Evolutionary conservation across 1,139 yeast genomes (phyloP).

Genomic region (Sugiyamaella grinbergsii): DNA sequence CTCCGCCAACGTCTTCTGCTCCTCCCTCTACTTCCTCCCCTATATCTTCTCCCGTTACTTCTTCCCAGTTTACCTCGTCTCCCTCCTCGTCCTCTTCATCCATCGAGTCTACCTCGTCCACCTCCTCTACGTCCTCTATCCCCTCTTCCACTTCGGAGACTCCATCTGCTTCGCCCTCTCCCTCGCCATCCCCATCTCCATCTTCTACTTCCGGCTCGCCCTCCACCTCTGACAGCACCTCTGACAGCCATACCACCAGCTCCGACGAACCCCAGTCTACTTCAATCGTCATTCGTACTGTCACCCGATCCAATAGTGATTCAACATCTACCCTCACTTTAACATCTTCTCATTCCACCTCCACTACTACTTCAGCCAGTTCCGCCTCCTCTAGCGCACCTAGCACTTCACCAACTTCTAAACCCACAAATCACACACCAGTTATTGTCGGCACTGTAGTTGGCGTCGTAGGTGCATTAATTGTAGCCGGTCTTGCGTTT

Average conservation of each 20-base stretch:
- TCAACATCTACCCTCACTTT: slow-evolving; percentile 9
- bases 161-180: slow-evolving; percentile 10
- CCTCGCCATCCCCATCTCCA: slow-evolving; percentile 7
- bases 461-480: slow-evolving; percentile 40
- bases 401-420: slow-evolving; percentile 29
- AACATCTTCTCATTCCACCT: slow-evolving; percentile 15
- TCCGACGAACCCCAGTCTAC: slow-evolving; percentile 5
- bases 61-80: slow-evolving; percentile 20
- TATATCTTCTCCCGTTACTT: slow-evolving; percentile 15
- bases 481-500: slow-evolving; percentile 36
- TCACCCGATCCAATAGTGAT: slow-evolving; percentile 8
- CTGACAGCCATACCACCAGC: background rate
- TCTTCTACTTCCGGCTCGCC: background rate
- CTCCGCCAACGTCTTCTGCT: slow-evolving; percentile 1
- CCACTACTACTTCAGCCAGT: slow-evolving; percentile 17
- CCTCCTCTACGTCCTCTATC: slow-evolving; percentile 15
- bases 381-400: slow-evolving; percentile 22
- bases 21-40: background rate
- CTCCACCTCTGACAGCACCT: slow-evolving; percentile 1
- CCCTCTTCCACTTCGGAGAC: slow-evolving; percentile 19
- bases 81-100: slow-evolving; percentile 20
- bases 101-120: slow-evolving; percentile 12
- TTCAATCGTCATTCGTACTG: slow-evolving; percentile 14
- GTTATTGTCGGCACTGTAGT: slow-evolving; percentile 41
- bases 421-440: slow-evolving; percentile 35